Evolutionary conservation across 495 filamentous ascomycete genomes (phyloP), one percentile per base, ranked within the genome.

Genomic region (Xylaria grammica): DNA sequence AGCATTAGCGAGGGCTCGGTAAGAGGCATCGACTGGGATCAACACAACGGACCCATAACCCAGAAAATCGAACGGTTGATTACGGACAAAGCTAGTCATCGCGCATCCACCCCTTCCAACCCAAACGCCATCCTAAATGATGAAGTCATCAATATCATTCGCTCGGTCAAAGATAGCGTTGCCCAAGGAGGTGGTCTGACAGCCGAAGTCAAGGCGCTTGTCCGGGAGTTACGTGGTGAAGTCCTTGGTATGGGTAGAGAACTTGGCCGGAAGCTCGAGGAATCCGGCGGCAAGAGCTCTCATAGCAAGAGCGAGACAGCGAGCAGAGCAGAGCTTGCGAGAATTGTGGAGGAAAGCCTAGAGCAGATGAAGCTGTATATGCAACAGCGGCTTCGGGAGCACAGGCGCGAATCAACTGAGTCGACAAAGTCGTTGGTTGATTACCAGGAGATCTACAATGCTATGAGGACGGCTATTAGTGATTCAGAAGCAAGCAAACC

Each of bases 191-290:
- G 94, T 66, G 89, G 92, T 15, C 83, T 95, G 71, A 95, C 93
- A 4, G 89, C 91, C 60, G 91, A 96, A 74, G 91, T 97, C 40
- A 99, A 97, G 76, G 88, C 90, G 2, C 79, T 96, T 17, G 90
- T 97, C 13, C 88, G 92, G 44, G 94, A 97, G 67, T 81, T 99
- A 40, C 89, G 94, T 19, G 91, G 93, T 13, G 94, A 98, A 70
- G 93, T 98, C 8, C 85, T 97, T 1, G 93, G 91, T 4, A 97
- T 97, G 94, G 92, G 93, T 5, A 82, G 93, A 60, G 89, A 97
- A 67, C 83, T 97, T 29, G 92, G 89, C 30, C 86, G 90, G n/a
- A 88, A 90, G 70, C 81, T 97, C 2, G 92, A 97, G 58, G 84
- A 91, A 46, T 80, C 84, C 1, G 69, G 67, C 60, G 84, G 87